Conservation (phyloP, 768 basidiomycete species). For the Russula olivacea region DNA sequence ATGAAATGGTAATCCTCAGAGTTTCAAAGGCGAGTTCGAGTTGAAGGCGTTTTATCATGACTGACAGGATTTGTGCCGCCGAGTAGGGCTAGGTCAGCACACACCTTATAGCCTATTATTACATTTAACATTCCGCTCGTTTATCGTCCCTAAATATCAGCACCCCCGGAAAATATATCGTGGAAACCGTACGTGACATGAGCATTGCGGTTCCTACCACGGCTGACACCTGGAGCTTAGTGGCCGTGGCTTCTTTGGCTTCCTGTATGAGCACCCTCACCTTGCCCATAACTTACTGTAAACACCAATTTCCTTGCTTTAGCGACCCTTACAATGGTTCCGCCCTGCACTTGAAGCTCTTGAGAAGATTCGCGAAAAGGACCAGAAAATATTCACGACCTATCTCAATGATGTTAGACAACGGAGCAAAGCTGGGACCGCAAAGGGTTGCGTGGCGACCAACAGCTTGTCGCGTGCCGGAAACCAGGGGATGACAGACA, state of each 20-base stretch:
- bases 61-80: background rate
- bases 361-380: background rate
- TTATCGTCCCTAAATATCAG: background rate
- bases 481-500: constrained; percentile 4
- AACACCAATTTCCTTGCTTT: background rate
- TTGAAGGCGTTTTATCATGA: background rate
- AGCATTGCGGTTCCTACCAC: background rate
- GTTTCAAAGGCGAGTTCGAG: background rate
- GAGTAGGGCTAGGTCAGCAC: constrained; percentile 3
- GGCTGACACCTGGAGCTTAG: background rate
- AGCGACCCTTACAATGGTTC: constrained; percentile 21
- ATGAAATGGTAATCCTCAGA: background rate
- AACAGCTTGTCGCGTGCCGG: constrained; percentile 4
- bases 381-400: background rate
- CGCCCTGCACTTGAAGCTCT: background rate
- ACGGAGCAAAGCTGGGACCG: background rate
- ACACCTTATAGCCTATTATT: background rate
- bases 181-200: constrained; percentile 3
- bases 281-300: background rate
- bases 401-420: constrained; percentile 4
- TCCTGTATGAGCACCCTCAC: constrained; percentile 2
- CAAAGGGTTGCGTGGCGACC: constrained; percentile 14
- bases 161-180: constrained; percentile 8
- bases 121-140: background rate
- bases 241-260: constrained; percentile 17